Evolutionary conservation across 371 early-diverging fungal species (phyloP), one percentile per base, ranked within the genome.

Genomic region (Haplosporangium sp.): DNA sequence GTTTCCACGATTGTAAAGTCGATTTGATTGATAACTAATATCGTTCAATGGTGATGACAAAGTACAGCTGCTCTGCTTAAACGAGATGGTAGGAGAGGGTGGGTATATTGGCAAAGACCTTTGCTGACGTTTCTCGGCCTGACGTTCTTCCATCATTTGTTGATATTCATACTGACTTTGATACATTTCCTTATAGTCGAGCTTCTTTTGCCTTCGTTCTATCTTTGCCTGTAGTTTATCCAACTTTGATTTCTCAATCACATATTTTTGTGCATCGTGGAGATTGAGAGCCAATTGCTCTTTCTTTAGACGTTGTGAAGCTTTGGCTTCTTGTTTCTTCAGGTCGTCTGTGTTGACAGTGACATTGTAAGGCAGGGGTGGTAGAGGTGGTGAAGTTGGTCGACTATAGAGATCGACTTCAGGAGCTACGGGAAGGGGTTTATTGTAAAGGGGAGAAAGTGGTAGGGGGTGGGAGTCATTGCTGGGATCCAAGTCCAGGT

Each of bases 121-220:
- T 50, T 74, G 74, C 58, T 70, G 71, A 27, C 71, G 74, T 39
- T 64, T 63, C 20, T 63, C 57, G 20, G 34, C 13, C 48, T 52
- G 39, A 19, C 39, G 39, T 48, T 56, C 60, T 17, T 70, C 67
- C 61, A 71, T 50, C 39, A 19, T 45, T 34, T 50, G 57, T 42
- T 63, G 57, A 61, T 71, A 68, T n/a, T 68, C 63, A 47, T 50
- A 44, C 56, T 81, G 81, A 3, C 40, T 71, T 27, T 81, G 74
- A 27, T 81, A 71, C 65, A 71, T 71, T 48, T 81, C 68, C 40
- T 65, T 71, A 61, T 64, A 79, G 34, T 71, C 79, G 4, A 63
- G 58, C 57, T 44, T 59, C 62, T 74, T 73, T 39, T 73, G 79
- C 15, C 68, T 74, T 40, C 74, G 71, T 42, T 74, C 79, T 50